Conservation (phyloP, 2,329 filamentous ascomycete species). For the Fusarium aywerte region DNA sequence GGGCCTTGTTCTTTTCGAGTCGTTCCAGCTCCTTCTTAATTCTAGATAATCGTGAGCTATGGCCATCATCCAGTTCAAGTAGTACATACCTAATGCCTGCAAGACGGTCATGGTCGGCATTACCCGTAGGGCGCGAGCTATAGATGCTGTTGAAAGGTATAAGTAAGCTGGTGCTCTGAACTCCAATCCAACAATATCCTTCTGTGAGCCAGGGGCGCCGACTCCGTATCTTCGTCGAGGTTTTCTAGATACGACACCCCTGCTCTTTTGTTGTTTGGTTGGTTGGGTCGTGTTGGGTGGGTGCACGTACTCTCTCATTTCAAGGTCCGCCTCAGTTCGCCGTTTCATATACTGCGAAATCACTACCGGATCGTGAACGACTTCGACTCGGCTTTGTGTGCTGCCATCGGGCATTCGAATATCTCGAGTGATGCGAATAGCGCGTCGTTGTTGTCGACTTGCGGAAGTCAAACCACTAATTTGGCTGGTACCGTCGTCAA, state of each 20-base stretch:
- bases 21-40: conserved; percentile 76
- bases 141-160: conserved; percentile 59
- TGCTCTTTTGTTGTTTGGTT: conserved; percentile 6
- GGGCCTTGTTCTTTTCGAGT: conserved; percentile 90
- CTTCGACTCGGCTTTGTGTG: conserved; percentile 71
- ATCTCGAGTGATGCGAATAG: conserved; percentile 77
- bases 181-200: conserved; percentile 50
- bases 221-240: conserved; percentile 39
- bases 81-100: conserved; percentile 54
- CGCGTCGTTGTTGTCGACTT: conserved; percentile 74
- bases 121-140: conserved; percentile 60
- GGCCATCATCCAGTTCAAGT: not conserved
- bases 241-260: conserved; percentile 12
- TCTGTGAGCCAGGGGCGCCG: conserved; percentile 46
- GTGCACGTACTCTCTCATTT: conserved; percentile 75
- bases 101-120: conserved; percentile 64
- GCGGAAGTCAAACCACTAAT: conserved; percentile 74
- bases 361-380: conserved; percentile 83
- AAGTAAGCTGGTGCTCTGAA: conserved; percentile 53
- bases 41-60: conserved; percentile 45
- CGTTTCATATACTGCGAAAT: conserved; percentile 89
- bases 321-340: conserved; percentile 75
- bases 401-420: conserved; percentile 58
- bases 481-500: conserved; percentile 84
- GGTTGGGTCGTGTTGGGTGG: conserved; percentile 22